Conservation (phyloP, 805 yeast species). For the Saccharomycopsis sp. region DNA sequence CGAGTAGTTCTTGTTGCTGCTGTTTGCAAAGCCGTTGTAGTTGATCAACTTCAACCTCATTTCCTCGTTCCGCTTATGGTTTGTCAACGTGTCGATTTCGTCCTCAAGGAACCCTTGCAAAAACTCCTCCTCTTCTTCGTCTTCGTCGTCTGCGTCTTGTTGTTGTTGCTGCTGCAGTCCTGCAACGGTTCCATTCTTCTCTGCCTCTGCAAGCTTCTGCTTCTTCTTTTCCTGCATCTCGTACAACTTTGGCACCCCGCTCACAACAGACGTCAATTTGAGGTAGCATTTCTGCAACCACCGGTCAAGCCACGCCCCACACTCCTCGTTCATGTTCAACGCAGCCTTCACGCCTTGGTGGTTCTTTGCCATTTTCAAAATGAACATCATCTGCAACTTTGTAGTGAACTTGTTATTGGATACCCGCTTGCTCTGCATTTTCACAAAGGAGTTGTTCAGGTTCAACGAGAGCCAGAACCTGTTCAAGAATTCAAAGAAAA, state of each 20-base stretch:
- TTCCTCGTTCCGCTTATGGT: slow-evolving; percentile 3
- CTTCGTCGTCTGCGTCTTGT: slow-evolving; percentile 12
- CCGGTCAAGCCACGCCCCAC: slow-evolving; percentile 1
- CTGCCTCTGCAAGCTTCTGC: background rate
- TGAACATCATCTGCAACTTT: slow-evolving; percentile 11
- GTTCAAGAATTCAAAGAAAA: slow-evolving; percentile 16
- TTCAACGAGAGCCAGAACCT: slow-evolving; percentile 15
- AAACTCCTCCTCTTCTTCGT: slow-evolving; percentile 2
- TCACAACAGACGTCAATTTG: slow-evolving; percentile 5
- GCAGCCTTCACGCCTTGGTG: background rate
- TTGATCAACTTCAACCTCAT: slow-evolving; percentile 12
- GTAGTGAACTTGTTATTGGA: slow-evolving; percentile 2
- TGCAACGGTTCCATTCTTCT: background rate
- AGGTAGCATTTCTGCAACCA: slow-evolving; percentile 11
- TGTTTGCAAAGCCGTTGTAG: background rate
- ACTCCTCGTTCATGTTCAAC: background rate
- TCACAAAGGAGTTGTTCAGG: slow-evolving; percentile 13
- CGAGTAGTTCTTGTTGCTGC: background rate
- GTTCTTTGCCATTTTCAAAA: slow-evolving; percentile 9
- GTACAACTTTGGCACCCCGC: slow-evolving; percentile 6
- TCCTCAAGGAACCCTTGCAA: background rate
- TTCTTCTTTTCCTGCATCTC: slow-evolving; percentile 5
- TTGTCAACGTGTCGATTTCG: too few species aligned
- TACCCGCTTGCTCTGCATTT: slow-evolving; percentile 14
- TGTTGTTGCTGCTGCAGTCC: background rate